Base-by-base conservation (phyloP, 352 stramenopile genomes). In the Pythium dissimile region DNA sequence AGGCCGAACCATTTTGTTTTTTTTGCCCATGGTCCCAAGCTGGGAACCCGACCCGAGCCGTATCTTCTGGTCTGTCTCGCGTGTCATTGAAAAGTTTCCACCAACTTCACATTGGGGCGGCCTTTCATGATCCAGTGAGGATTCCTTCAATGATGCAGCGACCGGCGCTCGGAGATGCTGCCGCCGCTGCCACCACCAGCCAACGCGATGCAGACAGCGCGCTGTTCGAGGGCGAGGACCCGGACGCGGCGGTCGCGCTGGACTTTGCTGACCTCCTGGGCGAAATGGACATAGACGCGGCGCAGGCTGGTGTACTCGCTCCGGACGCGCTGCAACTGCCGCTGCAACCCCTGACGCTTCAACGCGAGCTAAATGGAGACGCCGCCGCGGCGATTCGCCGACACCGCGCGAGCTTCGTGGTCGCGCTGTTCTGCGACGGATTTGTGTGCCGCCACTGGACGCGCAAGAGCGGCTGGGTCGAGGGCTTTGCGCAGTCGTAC, bases 401-500 rank as follows among this genome's bases (percentile, higher is more conserved):
- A 38, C 26, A 24, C 11, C 32, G 15, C 5, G 47, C 24, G 39
- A 69, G 63, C 8, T 49, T 89, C 30, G 57, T 88, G 32, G 59
- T 88, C 32, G 75, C 75, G 46, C 69, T 89, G 26, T 89, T 88
- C 54, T 66, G 67, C 23, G 72, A 89, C 24, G 80, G 68, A 3
- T 89, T 88, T 59, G 77, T 89, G 27, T 89, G 80, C 18, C 75
- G 76, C 18, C 77, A 89, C 48, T 74, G 69, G 32, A 85, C 78
- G 21, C 69, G 67, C 28, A 65, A 73, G 41, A 73, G 69, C 30
- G 72, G 80, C 30, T 73, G 70, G 41, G 56, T 88, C 48, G 77
- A 89, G 18, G 80, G 80, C 2, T 89, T 87, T 27, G 77, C 75
- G 13, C 80, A 89, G 64, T 80, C 80, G 20, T 89, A 88, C 53